Evolutionary conservation across 371 early-diverging fungal species (phyloP).

Genomic region (Syncephalis fuscata): DNA sequence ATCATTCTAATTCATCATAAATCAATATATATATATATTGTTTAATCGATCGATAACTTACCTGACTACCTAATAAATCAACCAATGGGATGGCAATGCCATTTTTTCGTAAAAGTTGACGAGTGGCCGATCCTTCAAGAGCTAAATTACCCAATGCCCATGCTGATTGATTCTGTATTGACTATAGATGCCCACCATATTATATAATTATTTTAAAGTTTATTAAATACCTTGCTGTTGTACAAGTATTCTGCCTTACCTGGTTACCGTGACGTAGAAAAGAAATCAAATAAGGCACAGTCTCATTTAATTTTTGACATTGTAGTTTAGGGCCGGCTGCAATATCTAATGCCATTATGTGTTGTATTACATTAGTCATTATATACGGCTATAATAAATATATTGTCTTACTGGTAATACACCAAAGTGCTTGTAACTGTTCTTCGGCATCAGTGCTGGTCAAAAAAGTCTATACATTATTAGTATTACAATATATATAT

Average conservation of each 20-base stretch:
- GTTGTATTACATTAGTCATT: not conserved
- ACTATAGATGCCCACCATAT: too few relatives aligned
- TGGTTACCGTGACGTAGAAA: constrained; percentile 6
- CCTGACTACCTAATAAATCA: constrained; percentile 22
- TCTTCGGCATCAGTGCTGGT: constrained; percentile 33
- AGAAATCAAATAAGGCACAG: constrained; percentile 37
- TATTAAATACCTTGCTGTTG: too few relatives aligned
- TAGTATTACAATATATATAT: not conserved
- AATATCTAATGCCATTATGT: constrained; percentile 22
- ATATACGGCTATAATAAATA: not conserved
- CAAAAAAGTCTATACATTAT: constrained; percentile 11
- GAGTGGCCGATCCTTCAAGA: constrained; percentile 36
- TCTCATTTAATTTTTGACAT: constrained; percentile 29
- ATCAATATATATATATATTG: not conserved
- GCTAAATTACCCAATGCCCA: constrained; percentile 60
- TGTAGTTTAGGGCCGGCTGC: constrained; percentile 38
- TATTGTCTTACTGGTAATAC: constrained; percentile 36
- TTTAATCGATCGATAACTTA: not conserved
- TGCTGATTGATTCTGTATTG: constrained; percentile 52
- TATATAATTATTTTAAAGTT: too few relatives aligned
- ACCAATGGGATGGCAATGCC: constrained; percentile 40
- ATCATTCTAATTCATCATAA: constrained; percentile 15
- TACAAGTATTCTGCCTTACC: too few relatives aligned
- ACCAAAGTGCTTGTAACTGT: constrained; percentile 37
- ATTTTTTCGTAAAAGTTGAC: constrained; percentile 31